Conservation (phyloP, 2,329 filamentous ascomycete species). For the Paecilomyces sp. region DNA sequence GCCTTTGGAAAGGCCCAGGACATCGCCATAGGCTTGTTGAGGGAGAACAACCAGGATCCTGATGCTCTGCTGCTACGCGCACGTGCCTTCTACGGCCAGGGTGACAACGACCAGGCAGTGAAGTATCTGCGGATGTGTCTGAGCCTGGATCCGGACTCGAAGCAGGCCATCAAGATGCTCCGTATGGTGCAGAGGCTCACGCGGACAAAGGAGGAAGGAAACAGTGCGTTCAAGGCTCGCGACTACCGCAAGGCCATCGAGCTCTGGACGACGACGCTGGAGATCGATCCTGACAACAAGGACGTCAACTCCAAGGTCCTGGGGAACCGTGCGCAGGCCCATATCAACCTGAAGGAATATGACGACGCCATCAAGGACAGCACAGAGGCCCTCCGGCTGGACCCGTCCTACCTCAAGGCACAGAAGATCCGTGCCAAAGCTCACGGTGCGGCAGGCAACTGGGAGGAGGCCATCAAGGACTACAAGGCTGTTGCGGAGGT, state of each 20-base stretch:
- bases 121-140: conserved; percentile 87
- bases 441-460: conserved; percentile 73
- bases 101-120: conserved; percentile 90
- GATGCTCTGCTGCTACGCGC: conserved; percentile 88
- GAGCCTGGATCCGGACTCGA: conserved; percentile 85
- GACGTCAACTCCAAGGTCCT: conserved; percentile 91
- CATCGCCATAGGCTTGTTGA: conserved; percentile 78
- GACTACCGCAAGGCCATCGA: conserved; percentile 74
- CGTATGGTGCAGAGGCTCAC: conserved; percentile 87
- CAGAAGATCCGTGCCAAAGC: conserved; percentile 92
- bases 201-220: conserved; percentile 89
- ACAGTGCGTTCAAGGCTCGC: conserved; percentile 79
- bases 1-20: conserved; percentile 87
- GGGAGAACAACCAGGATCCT: conserved; percentile 82
- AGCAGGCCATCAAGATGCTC: conserved; percentile 79
- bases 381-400: conserved; percentile 72
- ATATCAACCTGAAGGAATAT: conserved; percentile 72
- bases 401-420: conserved; percentile 81
- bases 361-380: conserved; percentile 77
- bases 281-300: conserved; percentile 80
- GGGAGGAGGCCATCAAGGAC: conserved; percentile 86
- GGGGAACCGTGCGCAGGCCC: conserved; percentile 85
- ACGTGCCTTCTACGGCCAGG: conserved; percentile 78
- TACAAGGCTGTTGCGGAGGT: conserved; percentile 79
- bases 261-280: conserved; percentile 74